A percentile compares a stretch with the other conserved stretches of the same genome.
phyloP scores from a whole-genome alignment of 2,329 filamentous ascomycete species.

The Botryosphaeria dothidea region DNA sequence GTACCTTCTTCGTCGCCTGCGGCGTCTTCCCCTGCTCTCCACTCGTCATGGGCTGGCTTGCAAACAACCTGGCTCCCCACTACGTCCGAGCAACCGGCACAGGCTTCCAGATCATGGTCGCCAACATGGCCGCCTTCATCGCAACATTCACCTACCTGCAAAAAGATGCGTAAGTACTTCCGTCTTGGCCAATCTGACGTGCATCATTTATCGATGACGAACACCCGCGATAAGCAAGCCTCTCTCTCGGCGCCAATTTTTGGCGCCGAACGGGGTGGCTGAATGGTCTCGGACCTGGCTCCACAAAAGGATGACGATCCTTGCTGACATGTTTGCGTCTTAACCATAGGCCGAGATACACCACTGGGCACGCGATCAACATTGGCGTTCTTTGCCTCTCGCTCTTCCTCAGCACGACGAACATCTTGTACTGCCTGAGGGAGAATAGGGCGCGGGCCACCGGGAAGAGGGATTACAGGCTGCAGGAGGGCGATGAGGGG shows the following conservation, averaged over 20 bases:
- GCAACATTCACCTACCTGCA: slow-evolving; percentile 53
- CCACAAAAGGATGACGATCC: slow-evolving; percentile 2
- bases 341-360: slow-evolving; percentile 24
- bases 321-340: background rate
- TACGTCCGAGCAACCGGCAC: slow-evolving; percentile 57
- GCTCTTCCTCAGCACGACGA: slow-evolving; percentile 24
- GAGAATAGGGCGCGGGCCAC: slow-evolving; percentile 6
- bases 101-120: slow-evolving; percentile 49
- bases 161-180: slow-evolving; percentile 38
- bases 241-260: background rate
- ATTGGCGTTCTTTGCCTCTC: slow-evolving; percentile 20
- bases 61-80: slow-evolving; percentile 52
- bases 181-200: background rate
- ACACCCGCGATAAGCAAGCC: background rate
- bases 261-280: slow-evolving; percentile 13
- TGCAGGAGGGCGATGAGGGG: slow-evolving; percentile 28
- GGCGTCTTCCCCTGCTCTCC: slow-evolving; percentile 44
- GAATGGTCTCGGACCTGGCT: background rate
- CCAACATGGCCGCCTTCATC: slow-evolving; percentile 54
- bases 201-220: slow-evolving; percentile 1
- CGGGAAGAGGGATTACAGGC: slow-evolving; percentile 22
- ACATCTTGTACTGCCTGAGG: slow-evolving; percentile 23
- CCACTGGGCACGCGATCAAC: slow-evolving; percentile 20
- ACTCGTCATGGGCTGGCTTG: slow-evolving; percentile 45
- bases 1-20: slow-evolving; percentile 41